A percentile compares a stretch with the other conserved stretches of the same genome.
These are phyloP conservation scores for Pharus latifolius DNA, from an alignment of 176 grass and related monocot species.

Conservation along the genomic window DNA sequence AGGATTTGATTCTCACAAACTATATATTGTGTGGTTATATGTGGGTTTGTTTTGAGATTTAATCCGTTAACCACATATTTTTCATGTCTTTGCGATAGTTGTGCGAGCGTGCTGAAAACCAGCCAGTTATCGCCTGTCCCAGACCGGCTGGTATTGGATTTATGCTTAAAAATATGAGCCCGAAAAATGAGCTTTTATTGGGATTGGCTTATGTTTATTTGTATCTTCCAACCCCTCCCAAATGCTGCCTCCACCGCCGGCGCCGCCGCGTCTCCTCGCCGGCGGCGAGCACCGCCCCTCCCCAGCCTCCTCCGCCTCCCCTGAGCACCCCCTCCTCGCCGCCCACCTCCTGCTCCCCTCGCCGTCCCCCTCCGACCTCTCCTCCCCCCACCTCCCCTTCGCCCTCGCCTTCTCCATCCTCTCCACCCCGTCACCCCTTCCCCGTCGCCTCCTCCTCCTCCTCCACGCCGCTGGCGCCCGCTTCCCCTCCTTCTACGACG, in stretches of 20 bases:
- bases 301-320: conserved; percentile 3
- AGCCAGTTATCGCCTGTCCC: no score
- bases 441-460: conserved; percentile 19
- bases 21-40: no score
- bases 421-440: conserved; percentile 17
- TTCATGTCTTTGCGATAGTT: no score
- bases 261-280: conserved; percentile 19
- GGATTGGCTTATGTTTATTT: no score
- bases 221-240: no score
- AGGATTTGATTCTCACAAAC: no score
- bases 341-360: conserved; percentile 50
- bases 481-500: conserved; percentile 41
- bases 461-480: conserved; percentile 52
- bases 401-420: conserved; percentile 63
- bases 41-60: no score
- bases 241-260: conserved; percentile 14
- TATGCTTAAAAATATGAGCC: no score
- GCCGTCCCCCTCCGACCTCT: conserved; percentile 29
- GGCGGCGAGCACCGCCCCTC: conserved; percentile 25
- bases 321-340: conserved; percentile 28
- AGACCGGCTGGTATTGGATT: no score
- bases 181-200: no score
- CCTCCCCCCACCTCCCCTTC: conserved; percentile 45
- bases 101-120: no score
- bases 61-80: no score